Evolutionary conservation across 768 basidiomycete genomes (phyloP).

Genomic region (Phlegmacium glaucopus): DNA sequence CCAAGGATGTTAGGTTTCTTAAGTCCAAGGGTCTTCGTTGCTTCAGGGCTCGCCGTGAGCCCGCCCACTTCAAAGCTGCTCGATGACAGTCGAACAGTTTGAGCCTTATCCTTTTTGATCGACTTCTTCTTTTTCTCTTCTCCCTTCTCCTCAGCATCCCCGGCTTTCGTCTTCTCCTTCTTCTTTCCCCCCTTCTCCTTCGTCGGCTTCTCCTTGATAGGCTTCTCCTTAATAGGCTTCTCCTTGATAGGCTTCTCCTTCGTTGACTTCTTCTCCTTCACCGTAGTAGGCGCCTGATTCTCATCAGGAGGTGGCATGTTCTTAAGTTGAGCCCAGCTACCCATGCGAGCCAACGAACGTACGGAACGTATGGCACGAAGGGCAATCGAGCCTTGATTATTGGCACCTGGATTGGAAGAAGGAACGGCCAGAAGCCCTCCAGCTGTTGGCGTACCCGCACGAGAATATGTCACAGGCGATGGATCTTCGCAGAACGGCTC

Average conservation of each 20-base stretch:
- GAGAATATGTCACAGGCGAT: constrained; percentile 1
- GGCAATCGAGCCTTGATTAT: constrained; percentile 60
- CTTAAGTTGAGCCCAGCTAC: constrained; percentile 66
- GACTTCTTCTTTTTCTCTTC: constrained; percentile 25
- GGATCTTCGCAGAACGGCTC: background rate
- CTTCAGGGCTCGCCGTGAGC: constrained; percentile 34
- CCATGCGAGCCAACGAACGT: constrained; percentile 65
- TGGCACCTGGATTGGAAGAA: constrained; percentile 11
- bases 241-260: too few relatives aligned
- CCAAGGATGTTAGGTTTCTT: constrained; percentile 66
- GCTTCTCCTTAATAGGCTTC: too few relatives aligned
- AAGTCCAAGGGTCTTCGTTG: constrained; percentile 39
- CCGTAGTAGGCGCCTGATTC: constrained; percentile 22
- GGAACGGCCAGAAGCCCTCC: constrained; percentile 36
- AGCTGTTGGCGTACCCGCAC: constrained; percentile 24
- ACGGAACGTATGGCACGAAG: constrained; percentile 77
- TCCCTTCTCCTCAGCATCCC: constrained; percentile 15
- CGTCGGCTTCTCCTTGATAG: constrained; percentile 33
- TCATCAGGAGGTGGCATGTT: constrained; percentile 17
- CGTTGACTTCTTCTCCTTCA: constrained; percentile 33
- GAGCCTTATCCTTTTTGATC: constrained; percentile 35
- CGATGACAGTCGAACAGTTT: constrained; percentile 45
- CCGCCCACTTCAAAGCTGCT: constrained; percentile 71
- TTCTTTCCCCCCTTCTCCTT: constrained; percentile 27
- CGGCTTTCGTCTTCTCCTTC: constrained; percentile 25